Conservation (phyloP, 2,329 filamentous ascomycete species). For the Penicillium sp. region DNA sequence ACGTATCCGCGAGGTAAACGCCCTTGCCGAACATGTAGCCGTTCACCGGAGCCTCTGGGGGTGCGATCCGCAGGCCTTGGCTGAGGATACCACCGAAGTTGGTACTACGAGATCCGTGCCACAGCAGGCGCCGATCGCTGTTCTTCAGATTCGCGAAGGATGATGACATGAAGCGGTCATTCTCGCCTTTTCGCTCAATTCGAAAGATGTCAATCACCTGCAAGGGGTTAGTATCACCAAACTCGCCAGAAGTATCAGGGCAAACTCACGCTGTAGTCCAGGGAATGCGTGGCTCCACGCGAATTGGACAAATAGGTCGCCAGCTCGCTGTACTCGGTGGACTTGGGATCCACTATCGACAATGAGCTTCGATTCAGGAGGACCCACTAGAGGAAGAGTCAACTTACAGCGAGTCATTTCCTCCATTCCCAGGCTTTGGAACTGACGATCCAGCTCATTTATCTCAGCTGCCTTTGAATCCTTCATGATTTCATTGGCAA, state of each 20-base stretch:
- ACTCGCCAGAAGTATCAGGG: background rate
- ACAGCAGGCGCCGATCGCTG: conserved; percentile 73
- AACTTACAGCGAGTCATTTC: conserved; percentile 65
- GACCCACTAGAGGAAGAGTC: background rate
- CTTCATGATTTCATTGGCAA: conserved; percentile 74
- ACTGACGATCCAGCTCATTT: conserved; percentile 70
- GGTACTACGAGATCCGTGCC: conserved; percentile 80
- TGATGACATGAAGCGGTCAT: conserved; percentile 63
- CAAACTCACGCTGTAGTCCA: conserved; percentile 38
- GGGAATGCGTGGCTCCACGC: conserved; percentile 63
- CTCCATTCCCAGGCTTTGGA: conserved; percentile 65
- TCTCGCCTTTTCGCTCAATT: conserved; percentile 71
- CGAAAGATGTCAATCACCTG: conserved; percentile 74
- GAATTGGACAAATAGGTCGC: conserved; percentile 65
- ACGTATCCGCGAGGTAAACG: conserved; percentile 83
- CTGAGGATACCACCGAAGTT: conserved; percentile 86
- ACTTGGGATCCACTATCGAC: conserved; percentile 50
- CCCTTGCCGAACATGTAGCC: conserved; percentile 92
- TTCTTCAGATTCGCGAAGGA: conserved; percentile 51
- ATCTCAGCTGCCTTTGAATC: conserved; percentile 55
- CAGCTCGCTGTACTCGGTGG: conserved; percentile 64
- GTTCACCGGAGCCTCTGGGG: conserved; percentile 67
- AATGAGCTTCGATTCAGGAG: conserved; percentile 10
- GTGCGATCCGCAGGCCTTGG: conserved; percentile 85
- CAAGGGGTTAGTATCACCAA: background rate